Percentiles rank a stretch among this genome's conserved stretches.
Conservation (phyloP, 805 yeast species). For the Clavispora asparagi region DNA sequence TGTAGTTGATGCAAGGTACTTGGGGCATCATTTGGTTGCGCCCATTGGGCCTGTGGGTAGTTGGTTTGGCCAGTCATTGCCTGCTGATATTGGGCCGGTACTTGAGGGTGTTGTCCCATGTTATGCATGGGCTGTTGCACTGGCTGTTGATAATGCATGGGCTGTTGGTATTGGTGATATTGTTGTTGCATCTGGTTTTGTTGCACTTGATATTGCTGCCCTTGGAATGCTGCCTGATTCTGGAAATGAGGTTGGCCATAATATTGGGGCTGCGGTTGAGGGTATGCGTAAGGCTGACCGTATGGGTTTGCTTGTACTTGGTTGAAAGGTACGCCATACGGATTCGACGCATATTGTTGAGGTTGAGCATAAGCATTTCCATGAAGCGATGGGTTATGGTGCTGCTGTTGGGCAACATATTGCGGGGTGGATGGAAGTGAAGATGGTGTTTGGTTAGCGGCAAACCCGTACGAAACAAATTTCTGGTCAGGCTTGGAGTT, state of each 20-base stretch:
- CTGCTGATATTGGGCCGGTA: not conserved
- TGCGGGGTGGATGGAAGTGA: not conserved
- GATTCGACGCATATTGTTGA: conserved; percentile 3
- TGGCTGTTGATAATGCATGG: not conserved
- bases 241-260: not conserved
- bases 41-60: not conserved
- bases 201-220: not conserved
- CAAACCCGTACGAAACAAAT: conserved; percentile 15
- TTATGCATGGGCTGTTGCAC: not conserved
- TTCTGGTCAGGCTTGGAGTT: conserved; percentile 11
- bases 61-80: not conserved
- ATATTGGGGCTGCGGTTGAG: conserved; percentile 12
- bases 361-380: not conserved
- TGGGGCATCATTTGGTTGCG: not conserved
- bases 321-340: conserved; percentile 21
- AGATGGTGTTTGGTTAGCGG: conserved; percentile 2
- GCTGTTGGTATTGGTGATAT: conserved; percentile 1
- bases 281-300: conserved; percentile 6
- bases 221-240: not conserved
- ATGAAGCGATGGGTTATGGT: conserved; percentile 7
- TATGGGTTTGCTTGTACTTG: conserved; percentile 14
- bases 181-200: conserved; percentile 10
- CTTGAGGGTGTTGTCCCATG: too few species aligned
- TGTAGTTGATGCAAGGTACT: conserved; percentile 14
- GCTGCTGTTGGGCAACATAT: conserved; percentile 1